These are phyloP conservation scores for Colletotrichum costaricense DNA, from an alignment of 2,329 filamentous ascomycete genomes.

Conservation along the genomic window DNA sequence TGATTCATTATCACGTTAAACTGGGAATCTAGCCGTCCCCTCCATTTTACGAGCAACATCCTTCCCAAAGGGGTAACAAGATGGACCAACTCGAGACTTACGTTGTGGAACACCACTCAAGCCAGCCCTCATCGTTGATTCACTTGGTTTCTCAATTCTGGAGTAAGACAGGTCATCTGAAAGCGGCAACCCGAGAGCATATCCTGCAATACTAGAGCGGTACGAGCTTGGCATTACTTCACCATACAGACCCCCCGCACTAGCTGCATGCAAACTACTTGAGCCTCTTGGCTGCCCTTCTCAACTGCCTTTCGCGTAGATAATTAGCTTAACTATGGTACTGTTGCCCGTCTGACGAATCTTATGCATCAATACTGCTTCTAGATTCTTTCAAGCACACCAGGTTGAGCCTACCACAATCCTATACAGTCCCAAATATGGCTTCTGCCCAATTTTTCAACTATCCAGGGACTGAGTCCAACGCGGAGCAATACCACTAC, in stretches of 20 bases:
- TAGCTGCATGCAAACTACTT: not conserved
- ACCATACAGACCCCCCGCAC: not conserved
- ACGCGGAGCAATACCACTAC: slow-evolving; percentile 41
- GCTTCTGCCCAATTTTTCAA: slow-evolving; percentile 30
- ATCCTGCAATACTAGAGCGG: not conserved
- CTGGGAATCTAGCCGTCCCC: not conserved
- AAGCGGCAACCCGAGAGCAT: not conserved
- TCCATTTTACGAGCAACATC: not conserved
- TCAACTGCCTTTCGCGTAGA: not conserved
- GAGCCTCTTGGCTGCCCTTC: not conserved
- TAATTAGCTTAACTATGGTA: not conserved
- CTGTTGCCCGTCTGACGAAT: not conserved
- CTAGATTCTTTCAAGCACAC: not conserved
- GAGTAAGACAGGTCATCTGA: not conserved
- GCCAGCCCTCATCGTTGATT: not conserved
- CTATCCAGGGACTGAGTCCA: slow-evolving; percentile 37
- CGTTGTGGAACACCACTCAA: not conserved
- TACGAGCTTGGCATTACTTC: not conserved
- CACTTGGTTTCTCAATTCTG: not conserved
- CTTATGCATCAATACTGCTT: not conserved
- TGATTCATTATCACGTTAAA: not conserved
- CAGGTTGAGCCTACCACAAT: too few relatives aligned
- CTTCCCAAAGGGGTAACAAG: not conserved
- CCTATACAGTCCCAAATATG: not conserved
- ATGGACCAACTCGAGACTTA: not conserved